Conservation (phyloP, 129 eudicot species). For the Ambrosia trifida region DNA sequence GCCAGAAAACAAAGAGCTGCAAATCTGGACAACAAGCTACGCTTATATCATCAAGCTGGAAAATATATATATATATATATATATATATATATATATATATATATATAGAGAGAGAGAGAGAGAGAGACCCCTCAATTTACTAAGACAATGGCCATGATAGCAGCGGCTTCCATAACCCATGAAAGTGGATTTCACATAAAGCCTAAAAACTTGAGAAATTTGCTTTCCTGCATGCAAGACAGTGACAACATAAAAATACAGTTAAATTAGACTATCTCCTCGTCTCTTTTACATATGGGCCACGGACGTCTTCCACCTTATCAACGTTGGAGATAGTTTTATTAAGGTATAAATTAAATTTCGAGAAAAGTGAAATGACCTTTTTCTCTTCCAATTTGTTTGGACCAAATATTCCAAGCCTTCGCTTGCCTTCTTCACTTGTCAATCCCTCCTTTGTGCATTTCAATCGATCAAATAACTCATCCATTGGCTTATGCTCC, state of each 20-base stretch:
- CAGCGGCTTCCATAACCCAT: constrained; percentile 97
- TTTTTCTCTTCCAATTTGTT: constrained; percentile 88
- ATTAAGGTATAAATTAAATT: background rate
- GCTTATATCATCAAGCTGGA: too few relatives aligned
- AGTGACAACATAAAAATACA: background rate
- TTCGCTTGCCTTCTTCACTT: constrained; percentile 53
- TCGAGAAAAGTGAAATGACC: constrained; percentile 26
- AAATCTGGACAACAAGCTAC: too few relatives aligned
- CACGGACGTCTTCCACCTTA: too few relatives aligned
- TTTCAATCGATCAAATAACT: constrained; percentile 38
- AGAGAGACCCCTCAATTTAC: constrained; percentile 75
- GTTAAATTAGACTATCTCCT: too few relatives aligned
- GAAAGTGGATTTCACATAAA: constrained; percentile 96
- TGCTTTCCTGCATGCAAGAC: constrained; percentile 62
- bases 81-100: too few relatives aligned
- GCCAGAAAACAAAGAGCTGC: too few relatives aligned
- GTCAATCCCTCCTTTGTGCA: constrained; percentile 45
- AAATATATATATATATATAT: too few relatives aligned
- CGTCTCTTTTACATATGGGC: too few relatives aligned
- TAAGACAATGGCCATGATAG: constrained; percentile 79
- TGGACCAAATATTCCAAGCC: constrained; percentile 72
- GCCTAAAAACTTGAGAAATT: constrained; percentile 68
- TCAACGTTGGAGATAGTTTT: too few relatives aligned
- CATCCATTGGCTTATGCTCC: constrained; percentile 74
- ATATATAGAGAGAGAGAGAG: constrained; percentile 10